These are phyloP conservation scores for Aspergillus latus DNA, from an alignment of 2,329 filamentous ascomycete genomes.

Conservation along the genomic window DNA sequence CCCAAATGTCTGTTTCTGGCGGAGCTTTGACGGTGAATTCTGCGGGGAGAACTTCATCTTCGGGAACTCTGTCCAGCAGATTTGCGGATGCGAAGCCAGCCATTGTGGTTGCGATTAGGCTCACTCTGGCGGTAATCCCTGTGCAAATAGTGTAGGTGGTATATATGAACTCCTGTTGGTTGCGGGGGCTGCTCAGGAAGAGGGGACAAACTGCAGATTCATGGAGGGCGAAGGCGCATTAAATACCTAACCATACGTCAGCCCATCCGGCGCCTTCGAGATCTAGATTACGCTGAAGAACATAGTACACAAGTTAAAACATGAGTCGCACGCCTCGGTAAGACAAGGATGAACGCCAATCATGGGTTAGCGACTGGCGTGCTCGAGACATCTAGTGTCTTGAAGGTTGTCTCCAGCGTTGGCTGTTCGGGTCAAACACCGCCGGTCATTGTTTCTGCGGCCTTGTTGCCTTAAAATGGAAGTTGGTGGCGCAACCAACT, in stretches of 20 bases:
- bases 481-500: background rate
- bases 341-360: slow-evolving; percentile 7
- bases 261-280: slow-evolving; percentile 1
- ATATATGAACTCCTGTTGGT: background rate
- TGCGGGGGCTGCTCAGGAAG: background rate
- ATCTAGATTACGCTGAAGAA: slow-evolving; percentile 7
- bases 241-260: slow-evolving; percentile 12
- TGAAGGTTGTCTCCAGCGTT: background rate
- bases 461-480: background rate
- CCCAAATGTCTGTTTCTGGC: slow-evolving; percentile 72
- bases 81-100: slow-evolving; percentile 37
- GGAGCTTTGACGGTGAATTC: slow-evolving; percentile 57
- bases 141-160: background rate
- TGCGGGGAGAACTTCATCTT: slow-evolving; percentile 28
- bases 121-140: background rate
- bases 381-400: background rate
- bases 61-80: slow-evolving; percentile 32
- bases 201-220: background rate
- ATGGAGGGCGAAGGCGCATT: background rate
- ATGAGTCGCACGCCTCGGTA: background rate
- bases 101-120: slow-evolving; percentile 24
- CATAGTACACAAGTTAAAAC: slow-evolving; percentile 1
- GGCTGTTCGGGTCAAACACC: background rate
- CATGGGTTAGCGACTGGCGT: background rate
- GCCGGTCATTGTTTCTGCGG: background rate